Base-by-base conservation (phyloP, 225 moss, liverwort and hornwort genomes). In the Ulota crispa region DNA sequence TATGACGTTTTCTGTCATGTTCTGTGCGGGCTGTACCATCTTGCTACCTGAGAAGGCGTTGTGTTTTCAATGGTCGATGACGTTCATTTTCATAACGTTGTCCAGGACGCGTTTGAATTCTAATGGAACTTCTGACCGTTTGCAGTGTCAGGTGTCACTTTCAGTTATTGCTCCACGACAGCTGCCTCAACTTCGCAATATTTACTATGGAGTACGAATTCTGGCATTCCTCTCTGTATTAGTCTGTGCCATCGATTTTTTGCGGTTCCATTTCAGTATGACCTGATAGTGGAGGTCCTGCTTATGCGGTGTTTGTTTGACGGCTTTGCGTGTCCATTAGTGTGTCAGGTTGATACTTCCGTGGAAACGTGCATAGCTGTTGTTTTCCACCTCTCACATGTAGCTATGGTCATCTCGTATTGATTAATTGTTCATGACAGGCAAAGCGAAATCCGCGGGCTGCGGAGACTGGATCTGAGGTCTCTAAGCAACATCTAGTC, bases 121-220 rank as follows among this genome's bases (percentile, higher is more conserved):
- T 75, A 64, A 78, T 70, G 26, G 39, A 50, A 64, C 39, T 70
- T 64, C 37, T 78, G 47, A 75, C 74, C 79, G 71, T 79, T 64
- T 82, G 84, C 88, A 95, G 95, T 99, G 94, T 81, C 93, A 93
- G 64, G 94, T 95, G n/a, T 93, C 98, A 60, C 92, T 99, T 63
- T 99, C 98, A 61, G 78, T 99, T 78, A 89, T 99, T 68, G 90
- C 94, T 77, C 93, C 98, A 26, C 88, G 98, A 76, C 93, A 92
- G 80, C 86, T 99, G 81, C 85, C 91, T 64, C 72, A 73, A 72
- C 88, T 99, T 77, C 90, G 89, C 39, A 80, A 64, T 64, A 80
- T 99, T 50, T 99, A 84, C 69, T 83, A 88, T 75, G 91, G 89
- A 87, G 96, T 97, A 81, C 21, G 82, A 42, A 65, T 53, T 83